Conservation (phyloP, 1,139 yeast genomes). For the Saccharomycopsis hybrid region DNA sequence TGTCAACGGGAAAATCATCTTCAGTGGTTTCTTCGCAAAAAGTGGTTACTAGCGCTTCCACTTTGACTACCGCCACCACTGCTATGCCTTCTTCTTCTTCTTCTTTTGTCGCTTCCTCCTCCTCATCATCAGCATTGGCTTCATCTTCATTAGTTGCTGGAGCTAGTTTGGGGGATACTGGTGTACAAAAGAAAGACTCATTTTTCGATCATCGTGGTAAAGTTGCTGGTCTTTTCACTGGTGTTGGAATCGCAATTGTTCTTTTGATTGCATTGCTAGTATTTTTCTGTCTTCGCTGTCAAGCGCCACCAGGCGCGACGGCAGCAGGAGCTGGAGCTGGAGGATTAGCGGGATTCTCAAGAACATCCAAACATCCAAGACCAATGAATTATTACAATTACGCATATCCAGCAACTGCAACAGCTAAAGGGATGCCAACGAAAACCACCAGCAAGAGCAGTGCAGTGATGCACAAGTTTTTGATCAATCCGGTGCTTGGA, state of each 20-base stretch:
- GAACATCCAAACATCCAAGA: too few relatives aligned
- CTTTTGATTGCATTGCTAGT: constrained; percentile 1
- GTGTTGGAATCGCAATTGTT: constrained; percentile 2
- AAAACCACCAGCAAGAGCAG: too few relatives aligned
- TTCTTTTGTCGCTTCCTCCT: background rate
- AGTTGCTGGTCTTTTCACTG: constrained; percentile 12
- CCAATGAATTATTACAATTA: too few relatives aligned
- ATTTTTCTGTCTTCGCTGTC: constrained; percentile 3
- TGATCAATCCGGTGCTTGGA: too few relatives aligned
- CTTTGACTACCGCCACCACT: background rate
- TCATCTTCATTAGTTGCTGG: background rate
- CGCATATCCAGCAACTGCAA: too few relatives aligned
- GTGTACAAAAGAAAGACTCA: background rate
- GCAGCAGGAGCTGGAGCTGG: background rate
- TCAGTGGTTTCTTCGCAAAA: background rate
- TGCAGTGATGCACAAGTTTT: too few relatives aligned
- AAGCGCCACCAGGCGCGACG: background rate
- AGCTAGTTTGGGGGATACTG: background rate
- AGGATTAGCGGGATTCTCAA: too few relatives aligned
- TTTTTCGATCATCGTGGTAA: constrained; percentile 3
- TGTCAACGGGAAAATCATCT: background rate
- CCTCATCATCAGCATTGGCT: background rate
- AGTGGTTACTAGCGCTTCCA: background rate
- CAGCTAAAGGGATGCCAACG: too few relatives aligned
- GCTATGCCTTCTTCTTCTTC: background rate